Evolutionary conservation across 306 rosid species (phyloP), one percentile per base, ranked within the genome.

Genomic region (Rosa multiflora): DNA sequence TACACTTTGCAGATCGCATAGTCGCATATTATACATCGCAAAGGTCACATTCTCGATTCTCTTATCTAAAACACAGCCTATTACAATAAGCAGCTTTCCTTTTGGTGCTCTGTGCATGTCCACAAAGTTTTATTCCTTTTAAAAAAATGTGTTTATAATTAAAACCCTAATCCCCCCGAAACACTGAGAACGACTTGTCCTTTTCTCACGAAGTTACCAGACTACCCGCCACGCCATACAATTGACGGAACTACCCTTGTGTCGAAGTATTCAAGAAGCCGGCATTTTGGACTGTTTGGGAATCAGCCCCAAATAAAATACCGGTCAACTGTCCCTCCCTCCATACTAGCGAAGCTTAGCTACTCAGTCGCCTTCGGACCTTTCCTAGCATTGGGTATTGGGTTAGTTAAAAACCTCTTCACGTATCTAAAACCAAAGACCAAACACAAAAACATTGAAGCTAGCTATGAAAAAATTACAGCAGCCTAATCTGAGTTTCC

Each of bases 271-370:
- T 79, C 79, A 49, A 84, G 80, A 44, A 53, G 87, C 88, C 86
- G 85, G 90, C 92, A 47, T 23, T 43, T 39, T 56, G 90, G 94
- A 86, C 84, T 11, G 29, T 81, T 56, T 78, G 5, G 91, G 83
- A 77, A 85, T 59, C n/a, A 1, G 61, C 21, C 23, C 15, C 10
- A 61, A 47, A 58, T 47, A 62, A 77, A 89, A 88, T 86, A 90
- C 91, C 91, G 94, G 98, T 95, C 98, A 95, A 95, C 94, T 77
- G 91, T 86, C 91, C 74, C 35, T 51, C 67, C 77, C 82, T 21
- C 64, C 46, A 73, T 63, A 11, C 49, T 21, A 71, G 44, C 69
- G 18, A 12, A 59, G 70, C 69, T 44, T 66, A 13, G 82, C 73
- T 48, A 49, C 85, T 61, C 80, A 78, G 61, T 79, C 76, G 78